Evolutionary conservation across 768 basidiomycete genomes (phyloP), one percentile per base, ranked within the genome.

Genomic region (Calocera cornea): DNA sequence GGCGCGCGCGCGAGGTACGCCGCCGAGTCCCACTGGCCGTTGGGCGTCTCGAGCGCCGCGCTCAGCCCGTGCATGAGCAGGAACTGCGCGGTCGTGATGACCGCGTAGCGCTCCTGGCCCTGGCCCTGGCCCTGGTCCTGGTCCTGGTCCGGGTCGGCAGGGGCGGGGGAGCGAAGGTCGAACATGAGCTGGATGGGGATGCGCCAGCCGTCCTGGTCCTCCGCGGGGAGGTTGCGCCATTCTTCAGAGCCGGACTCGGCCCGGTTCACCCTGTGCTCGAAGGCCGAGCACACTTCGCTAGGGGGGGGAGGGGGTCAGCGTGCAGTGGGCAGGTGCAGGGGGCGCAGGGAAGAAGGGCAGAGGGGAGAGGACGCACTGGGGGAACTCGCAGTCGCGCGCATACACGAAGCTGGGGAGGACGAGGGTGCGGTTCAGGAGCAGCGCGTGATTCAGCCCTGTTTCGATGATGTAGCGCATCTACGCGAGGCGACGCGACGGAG

Each of bases 391-490:
- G 1, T 77, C 75, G 63, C 81, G 78, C 14, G 82, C 82, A 40
- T 83, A 82, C 65, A 82, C 76, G 69, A 76, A 79, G 1, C 80
- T 77, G 5, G 81, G 81, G 44, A 83, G 65, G 41, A 82, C 73
- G 64, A 79, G 75, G 1, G 79, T 80, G 47, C 81, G 77, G 69
- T 80, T 80, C 50, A 81, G 74, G 3, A 81, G 71, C 31, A 72
- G 70, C 14, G 81, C 79, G 49, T 82, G 82, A 17, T 80, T 64
- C 16, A 82, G 69, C 5, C 79, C 74, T 0, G 80, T 77, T 68
- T 82, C 81, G 68, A 82, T 77, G 69, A 82, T 83, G 68, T 82
- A 82, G n/a, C 81, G 78, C 76, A 82, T 76, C 81, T 80, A 44
- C 17, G 33, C 14, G 29, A 50, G 41, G 33, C 16, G 16, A 31